These are phyloP conservation scores for Penicillium subrubescens DNA, from an alignment of 495 filamentous ascomycete genomes.

Conservation along the genomic window DNA sequence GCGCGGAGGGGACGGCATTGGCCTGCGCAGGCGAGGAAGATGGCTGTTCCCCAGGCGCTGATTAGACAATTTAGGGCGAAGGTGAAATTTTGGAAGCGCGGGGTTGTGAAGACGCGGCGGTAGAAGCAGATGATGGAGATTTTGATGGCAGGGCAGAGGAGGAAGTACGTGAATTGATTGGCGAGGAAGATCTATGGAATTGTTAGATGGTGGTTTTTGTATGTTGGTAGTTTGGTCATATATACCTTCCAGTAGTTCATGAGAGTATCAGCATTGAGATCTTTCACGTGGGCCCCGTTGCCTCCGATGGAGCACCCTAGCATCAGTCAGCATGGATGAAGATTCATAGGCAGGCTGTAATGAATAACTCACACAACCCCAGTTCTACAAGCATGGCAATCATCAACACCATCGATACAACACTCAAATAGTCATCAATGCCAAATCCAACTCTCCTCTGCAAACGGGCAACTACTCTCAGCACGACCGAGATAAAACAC, in stretches of 20 bases:
- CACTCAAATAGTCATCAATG: constrained; percentile 46
- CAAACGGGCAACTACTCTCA: constrained; percentile 42
- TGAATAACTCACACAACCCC: constrained; percentile 34
- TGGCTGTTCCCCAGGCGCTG: constrained; percentile 36
- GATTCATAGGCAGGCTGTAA: too few species aligned
- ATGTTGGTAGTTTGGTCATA: constrained; percentile 11
- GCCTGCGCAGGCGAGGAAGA: constrained; percentile 42
- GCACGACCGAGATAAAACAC: constrained; percentile 36
- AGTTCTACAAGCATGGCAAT: constrained; percentile 41
- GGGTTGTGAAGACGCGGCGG: constrained; percentile 46
- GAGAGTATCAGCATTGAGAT: constrained; percentile 27
- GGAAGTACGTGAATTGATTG: constrained; percentile 49
- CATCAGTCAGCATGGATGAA: constrained; percentile 11
- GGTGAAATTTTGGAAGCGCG: constrained; percentile 35
- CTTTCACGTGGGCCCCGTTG: constrained; percentile 33
- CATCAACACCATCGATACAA: constrained; percentile 34
- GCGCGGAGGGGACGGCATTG: constrained; percentile 45
- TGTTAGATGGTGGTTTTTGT: constrained; percentile 7
- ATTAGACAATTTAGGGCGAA: constrained; percentile 38
- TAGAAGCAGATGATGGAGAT: constrained; percentile 52
- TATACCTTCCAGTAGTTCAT: constrained; percentile 43
- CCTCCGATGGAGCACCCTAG: constrained; percentile 43
- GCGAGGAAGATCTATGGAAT: constrained; percentile 44
- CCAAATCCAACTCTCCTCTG: constrained; percentile 40
- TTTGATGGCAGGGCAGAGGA: constrained; percentile 45